A percentile compares a stretch with the other conserved stretches of the same genome.
phyloP scores from a whole-genome alignment of 23 red algal species.

The Gracilaria domingensis region DNA sequence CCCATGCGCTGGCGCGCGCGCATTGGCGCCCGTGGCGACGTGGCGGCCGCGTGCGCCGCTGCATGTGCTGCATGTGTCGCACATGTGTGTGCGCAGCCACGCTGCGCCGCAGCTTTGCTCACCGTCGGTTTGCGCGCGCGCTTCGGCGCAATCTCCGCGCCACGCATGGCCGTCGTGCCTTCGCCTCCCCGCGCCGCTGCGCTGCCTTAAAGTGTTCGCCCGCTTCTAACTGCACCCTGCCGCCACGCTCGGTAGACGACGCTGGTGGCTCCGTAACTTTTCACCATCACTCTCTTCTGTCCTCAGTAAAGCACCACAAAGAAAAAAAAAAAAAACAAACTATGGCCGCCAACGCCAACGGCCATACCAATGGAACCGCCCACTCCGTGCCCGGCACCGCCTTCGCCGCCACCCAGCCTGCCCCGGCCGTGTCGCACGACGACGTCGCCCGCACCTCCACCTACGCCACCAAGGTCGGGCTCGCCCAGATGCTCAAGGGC shows the following conservation, averaged over 20 bases:
- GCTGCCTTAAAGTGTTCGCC: not conserved
- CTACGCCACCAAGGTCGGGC: slow-evolving; percentile 95
- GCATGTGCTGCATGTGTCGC: not conserved
- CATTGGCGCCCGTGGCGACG: slow-evolving; percentile 2
- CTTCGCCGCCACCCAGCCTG: slow-evolving; percentile 14
- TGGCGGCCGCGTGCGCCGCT: not conserved
- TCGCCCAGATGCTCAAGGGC: slow-evolving; percentile 99
- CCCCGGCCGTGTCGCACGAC: slow-evolving; percentile 9
- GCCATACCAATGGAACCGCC: slow-evolving; percentile 20
- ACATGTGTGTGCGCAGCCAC: not conserved
- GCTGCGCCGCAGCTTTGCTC: slow-evolving; percentile 28
- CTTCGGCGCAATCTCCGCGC: not conserved
- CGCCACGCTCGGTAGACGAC: too few species aligned
- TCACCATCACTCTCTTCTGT: too few species aligned
- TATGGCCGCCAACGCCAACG: slow-evolving; percentile 22
- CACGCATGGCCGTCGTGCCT: not conserved
- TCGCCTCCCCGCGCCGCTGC: not conserved
- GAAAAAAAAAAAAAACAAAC: too few species aligned
- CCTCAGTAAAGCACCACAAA: too few species aligned
- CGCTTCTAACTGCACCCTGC: too few species aligned
- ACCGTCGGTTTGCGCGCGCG: slow-evolving; percentile 1
- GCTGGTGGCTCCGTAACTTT: too few species aligned
- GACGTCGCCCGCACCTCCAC: slow-evolving; percentile 52
- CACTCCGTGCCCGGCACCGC: slow-evolving; percentile 37
- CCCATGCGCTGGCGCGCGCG: not conserved